Evolutionary conservation across 306 rosid species (phyloP).

Genomic region (Fagus sylvatica): DNA sequence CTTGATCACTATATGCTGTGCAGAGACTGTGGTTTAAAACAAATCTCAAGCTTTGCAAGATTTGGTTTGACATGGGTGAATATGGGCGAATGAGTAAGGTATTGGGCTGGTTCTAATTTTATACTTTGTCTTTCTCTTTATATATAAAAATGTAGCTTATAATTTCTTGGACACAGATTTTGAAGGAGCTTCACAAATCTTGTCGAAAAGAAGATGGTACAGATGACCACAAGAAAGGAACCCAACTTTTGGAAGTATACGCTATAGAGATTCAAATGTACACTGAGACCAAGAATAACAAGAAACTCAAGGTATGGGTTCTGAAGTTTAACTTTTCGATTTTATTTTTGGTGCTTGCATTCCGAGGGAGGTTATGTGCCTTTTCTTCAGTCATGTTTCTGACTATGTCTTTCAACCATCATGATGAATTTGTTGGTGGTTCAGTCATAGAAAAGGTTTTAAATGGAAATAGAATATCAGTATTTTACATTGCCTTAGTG

Average conservation of each 20-base stretch:
- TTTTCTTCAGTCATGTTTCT: not conserved
- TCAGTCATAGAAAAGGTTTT: not conserved
- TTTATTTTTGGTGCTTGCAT: constrained; percentile 6
- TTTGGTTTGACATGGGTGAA: constrained; percentile 97
- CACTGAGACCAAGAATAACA: constrained; percentile 97
- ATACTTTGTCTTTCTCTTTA: not conserved
- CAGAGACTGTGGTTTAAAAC: constrained; percentile 99
- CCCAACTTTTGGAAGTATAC: constrained; percentile 91
- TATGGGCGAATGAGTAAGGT: constrained; percentile 99
- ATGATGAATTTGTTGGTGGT: not conserved
- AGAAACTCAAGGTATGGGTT: constrained; percentile 84
- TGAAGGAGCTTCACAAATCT: constrained; percentile 92
- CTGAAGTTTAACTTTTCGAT: not conserved
- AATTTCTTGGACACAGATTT: constrained; percentile 54
- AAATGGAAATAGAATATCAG: not conserved
- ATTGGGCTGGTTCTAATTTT: not conserved
- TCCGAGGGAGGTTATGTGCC: not conserved
- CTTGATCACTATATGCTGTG: constrained; percentile 23
- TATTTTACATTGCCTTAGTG: not conserved
- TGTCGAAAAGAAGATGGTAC: constrained; percentile 96
- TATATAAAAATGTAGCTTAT: not conserved
- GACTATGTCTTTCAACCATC: not conserved
- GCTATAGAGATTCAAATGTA: constrained; percentile 98
- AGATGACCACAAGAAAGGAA: constrained; percentile 99
- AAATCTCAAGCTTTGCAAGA: constrained; percentile 97